These are phyloP conservation scores for Botrytis paeoniae DNA, from an alignment of 2,329 filamentous ascomycete genomes.

Conservation along the genomic window DNA sequence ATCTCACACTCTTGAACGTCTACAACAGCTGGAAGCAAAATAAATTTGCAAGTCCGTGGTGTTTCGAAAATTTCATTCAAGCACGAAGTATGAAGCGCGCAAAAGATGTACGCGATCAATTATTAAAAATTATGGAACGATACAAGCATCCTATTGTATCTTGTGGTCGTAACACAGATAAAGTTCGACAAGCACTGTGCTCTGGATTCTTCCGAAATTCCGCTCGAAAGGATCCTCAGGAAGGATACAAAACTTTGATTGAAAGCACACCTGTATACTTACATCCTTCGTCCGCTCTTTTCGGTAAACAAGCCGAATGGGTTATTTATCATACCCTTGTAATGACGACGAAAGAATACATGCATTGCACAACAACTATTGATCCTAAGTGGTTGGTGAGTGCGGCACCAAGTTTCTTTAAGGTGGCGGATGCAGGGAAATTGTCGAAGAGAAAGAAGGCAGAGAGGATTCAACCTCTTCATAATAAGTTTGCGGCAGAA, in stretches of 20 bases:
- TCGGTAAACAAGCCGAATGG: conserved; percentile 94
- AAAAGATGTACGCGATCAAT: conserved; percentile 87
- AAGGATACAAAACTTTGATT: conserved; percentile 96
- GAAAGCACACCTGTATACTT: conserved; percentile 94
- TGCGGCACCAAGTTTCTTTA: conserved; percentile 98
- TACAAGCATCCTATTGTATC: conserved; percentile 80
- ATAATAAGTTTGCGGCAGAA: conserved; percentile 87
- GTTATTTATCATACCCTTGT: conserved; percentile 92
- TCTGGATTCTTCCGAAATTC: conserved; percentile 94
- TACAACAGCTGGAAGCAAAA: conserved; percentile 95
- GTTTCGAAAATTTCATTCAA: conserved; percentile 97
- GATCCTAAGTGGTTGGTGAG: conserved; percentile 94
- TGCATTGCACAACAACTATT: conserved; percentile 90
- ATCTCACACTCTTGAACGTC: conserved; percentile 91
- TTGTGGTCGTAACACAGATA: conserved; percentile 82
- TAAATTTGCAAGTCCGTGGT: conserved; percentile 83
- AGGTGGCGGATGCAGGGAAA: conserved; percentile 74
- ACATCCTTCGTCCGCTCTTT: conserved; percentile 86
- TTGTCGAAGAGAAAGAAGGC: conserved; percentile 90
- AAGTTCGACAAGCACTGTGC: conserved; percentile 85
- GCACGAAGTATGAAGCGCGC: conserved; percentile 83
- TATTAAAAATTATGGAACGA: conserved; percentile 89
- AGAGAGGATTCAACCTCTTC: conserved; percentile 90
- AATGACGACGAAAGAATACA: conserved; percentile 95
- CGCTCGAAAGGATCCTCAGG: conserved; percentile 90